Conservation (phyloP, 768 basidiomycete genomes). For the Boletus reticuloceps region DNA sequence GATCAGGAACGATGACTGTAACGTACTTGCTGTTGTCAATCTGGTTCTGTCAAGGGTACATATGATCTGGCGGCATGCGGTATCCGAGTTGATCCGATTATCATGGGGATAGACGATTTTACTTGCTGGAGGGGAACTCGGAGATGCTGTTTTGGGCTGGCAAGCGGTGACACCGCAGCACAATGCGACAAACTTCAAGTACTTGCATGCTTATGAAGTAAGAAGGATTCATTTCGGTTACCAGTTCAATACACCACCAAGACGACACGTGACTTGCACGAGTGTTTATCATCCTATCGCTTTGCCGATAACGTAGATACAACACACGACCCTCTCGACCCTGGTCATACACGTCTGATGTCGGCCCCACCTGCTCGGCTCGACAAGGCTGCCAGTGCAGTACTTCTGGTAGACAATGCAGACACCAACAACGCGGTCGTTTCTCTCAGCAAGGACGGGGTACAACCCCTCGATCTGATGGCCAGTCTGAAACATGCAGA, state of each 20-base stretch:
- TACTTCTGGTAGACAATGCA: too few species aligned
- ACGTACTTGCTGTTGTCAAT: neutral
- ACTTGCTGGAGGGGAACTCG: too few species aligned
- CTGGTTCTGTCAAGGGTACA: neutral
- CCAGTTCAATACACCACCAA: too few species aligned
- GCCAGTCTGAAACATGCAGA: constrained; percentile 62
- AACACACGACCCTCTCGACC: neutral
- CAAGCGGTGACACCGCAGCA: too few species aligned
- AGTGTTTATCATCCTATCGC: neutral
- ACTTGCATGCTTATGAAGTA: too few species aligned
- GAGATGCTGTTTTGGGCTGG: too few species aligned
- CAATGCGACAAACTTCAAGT: too few species aligned
- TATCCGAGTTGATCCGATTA: constrained; percentile 8
- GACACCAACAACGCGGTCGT: constrained; percentile 6
- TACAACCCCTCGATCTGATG: constrained; percentile 56
- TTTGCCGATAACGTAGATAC: neutral
- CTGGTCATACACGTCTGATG: constrained; percentile 1
- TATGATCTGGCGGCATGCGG: neutral
- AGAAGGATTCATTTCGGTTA: too few species aligned
- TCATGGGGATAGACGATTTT: neutral
- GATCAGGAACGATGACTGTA: neutral
- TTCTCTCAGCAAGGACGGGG: constrained; percentile 5
- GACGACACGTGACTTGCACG: constrained; percentile 8
- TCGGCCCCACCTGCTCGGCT: constrained; percentile 9
- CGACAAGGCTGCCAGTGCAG: neutral